Evolutionary conservation across 768 basidiomycete genomes (phyloP), one percentile per base, ranked within the genome.

Genomic region (Serendipita sp.): DNA sequence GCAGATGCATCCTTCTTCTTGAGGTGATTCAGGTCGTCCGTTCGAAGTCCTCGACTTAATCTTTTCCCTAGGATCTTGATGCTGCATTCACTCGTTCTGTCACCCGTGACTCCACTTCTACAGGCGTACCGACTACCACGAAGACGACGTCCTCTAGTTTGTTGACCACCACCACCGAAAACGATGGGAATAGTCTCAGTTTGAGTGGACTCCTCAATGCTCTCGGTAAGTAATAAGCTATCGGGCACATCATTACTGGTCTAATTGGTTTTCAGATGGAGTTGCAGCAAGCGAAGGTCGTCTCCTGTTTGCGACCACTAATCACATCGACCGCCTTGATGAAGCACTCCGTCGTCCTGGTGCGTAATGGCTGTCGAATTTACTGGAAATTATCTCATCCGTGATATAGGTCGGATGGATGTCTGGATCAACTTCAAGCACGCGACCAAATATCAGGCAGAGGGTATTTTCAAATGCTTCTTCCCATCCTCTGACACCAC

Each of bases 391-490:
- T 7, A 41, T 13, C 38, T 41, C 3, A 80, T 94, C 41, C 88
- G 84, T 72, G 83, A 90, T 24, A 88, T 92, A 34, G 92, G 92
- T 65, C 87, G 89, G 53, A 90, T 91, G 88, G 91, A 92, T 70
- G 86, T 94, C 15, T 92, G 89, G 89, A 65, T 93, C 45, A 89
- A 91, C 76, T 92, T 92, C 75, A 86, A 86, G 63, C 86, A 92
- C 70, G 89, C 90, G 3, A 90, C 88, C 5, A 92, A 89, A 73
- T 92, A 88, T 88, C 90, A 92, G 71, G 90, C 90, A 13, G 89
- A 91, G 74, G 89, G 88, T 63, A 89, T 92, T 72, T 92, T 91
- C 83, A 90, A 90, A 73, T 90, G 88, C 74, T 92, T 92, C 83
- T 92, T 92, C 85, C 89, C 90, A 2, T 85, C 74, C 74, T 83